These are phyloP conservation scores for Barnettozyma sucrosica DNA, from an alignment of 805 yeast genomes.

Conservation along the genomic window DNA sequence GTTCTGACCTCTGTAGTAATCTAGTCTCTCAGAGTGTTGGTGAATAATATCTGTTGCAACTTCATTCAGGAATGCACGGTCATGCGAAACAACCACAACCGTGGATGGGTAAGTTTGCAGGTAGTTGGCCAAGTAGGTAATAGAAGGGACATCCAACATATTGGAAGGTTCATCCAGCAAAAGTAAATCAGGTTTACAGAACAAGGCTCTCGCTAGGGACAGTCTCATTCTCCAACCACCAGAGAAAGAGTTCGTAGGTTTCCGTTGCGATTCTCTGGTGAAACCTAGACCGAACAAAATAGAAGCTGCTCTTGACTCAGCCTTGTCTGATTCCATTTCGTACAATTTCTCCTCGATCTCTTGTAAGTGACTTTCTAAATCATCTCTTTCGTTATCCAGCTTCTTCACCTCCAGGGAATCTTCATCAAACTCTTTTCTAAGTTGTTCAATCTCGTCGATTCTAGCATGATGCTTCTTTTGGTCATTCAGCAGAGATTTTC, in stretches of 20 bases:
- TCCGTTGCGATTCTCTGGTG: slow-evolving; percentile 75
- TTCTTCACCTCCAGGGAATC: slow-evolving; percentile 68
- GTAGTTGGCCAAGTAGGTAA: slow-evolving; percentile 87
- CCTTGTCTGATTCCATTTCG: slow-evolving; percentile 96
- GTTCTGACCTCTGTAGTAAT: slow-evolving; percentile 90
- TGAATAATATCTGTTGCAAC: slow-evolving; percentile 98
- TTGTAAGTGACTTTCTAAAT: slow-evolving; percentile 69
- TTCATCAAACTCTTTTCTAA: slow-evolving; percentile 68
- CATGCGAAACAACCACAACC: slow-evolving; percentile 94
- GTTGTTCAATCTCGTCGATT: slow-evolving; percentile 63
- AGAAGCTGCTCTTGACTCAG: slow-evolving; percentile 94
- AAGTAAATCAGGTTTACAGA: slow-evolving; percentile 92
- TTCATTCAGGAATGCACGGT: slow-evolving; percentile 92
- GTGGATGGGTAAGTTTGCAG: slow-evolving; percentile 88
- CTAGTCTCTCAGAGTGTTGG: slow-evolving; percentile 95
- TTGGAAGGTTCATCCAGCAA: slow-evolving; percentile 97
- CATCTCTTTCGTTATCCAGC: slow-evolving; percentile 86
- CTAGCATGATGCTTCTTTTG: slow-evolving; percentile 70
- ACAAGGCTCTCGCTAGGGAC: slow-evolving; percentile 94
- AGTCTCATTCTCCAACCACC: slow-evolving; percentile 99
- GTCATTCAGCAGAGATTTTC: slow-evolving; percentile 79
- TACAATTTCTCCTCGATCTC: slow-evolving; percentile 76
- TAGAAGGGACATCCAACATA: slow-evolving; percentile 99
- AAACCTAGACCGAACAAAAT: slow-evolving; percentile 92
- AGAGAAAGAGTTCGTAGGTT: slow-evolving; percentile 85